A percentile compares a stretch with the other conserved stretches of the same genome.
phyloP scores from a whole-genome alignment of 1,139 yeast species.

The Saccharomycopsis crataegensis region DNA sequence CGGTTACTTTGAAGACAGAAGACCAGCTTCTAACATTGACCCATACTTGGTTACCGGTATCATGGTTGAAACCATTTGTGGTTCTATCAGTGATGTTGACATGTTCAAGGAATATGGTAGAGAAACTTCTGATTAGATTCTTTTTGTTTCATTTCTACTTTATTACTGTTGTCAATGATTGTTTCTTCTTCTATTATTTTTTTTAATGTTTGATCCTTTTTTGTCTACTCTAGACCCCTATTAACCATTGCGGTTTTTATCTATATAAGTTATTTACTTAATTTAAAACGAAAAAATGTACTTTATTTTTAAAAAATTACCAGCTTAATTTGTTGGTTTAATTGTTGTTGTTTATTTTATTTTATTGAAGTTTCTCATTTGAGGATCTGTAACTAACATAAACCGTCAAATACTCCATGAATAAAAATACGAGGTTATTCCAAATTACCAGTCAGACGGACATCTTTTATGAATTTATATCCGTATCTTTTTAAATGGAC shows the following conservation, averaged over 20 bases:
- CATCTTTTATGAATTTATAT: too few species aligned
- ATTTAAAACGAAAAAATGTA: neutral
- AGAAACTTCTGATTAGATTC: slow-evolving; percentile 35
- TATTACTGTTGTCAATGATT: neutral
- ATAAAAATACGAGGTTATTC: too few species aligned
- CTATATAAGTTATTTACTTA: neutral
- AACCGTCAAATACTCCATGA: too few species aligned
- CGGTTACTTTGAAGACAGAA: slow-evolving; percentile 99
- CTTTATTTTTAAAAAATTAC: neutral
- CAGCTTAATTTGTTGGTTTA: neutral
- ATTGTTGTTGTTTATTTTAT: too few species aligned
- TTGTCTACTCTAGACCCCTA: neutral
- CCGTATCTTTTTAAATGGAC: too few species aligned
- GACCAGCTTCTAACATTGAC: slow-evolving; percentile 99
- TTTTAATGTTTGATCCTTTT: neutral
- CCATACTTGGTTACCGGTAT: slow-evolving; percentile 98
- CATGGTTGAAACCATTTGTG: slow-evolving; percentile 94
- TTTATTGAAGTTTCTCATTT: too few species aligned
- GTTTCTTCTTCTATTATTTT: neutral
- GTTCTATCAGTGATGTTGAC: slow-evolving; percentile 93
- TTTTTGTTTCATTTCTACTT: neutral
- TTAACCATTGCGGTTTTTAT: neutral
- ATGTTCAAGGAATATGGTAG: slow-evolving; percentile 84
- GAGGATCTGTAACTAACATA: too few species aligned
- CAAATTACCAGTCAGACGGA: too few species aligned